Base-by-base conservation (phyloP, 2,329 filamentous ascomycete species). In the Aspergillus pseudotamarii region DNA sequence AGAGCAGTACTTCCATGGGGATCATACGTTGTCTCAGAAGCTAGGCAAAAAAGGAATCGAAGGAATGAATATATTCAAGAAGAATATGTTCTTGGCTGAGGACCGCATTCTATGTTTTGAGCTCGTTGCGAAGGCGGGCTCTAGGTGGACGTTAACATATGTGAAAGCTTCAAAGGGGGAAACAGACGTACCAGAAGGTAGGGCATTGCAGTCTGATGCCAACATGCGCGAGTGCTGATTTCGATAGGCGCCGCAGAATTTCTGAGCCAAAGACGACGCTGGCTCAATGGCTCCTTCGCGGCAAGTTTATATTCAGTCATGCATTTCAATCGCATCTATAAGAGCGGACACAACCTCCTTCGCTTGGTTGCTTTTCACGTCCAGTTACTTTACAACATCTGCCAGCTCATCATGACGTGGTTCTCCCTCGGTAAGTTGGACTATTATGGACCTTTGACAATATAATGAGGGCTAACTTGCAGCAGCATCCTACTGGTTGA, bases 81-180 rank as follows among this genome's bases (percentile, higher is more conserved):
- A 98, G 89, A 99, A 99, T 88, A 98, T 99, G 95, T 99, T 98
- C 86, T 94, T 99, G 88, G 95, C 95, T 80, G 95, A 99, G 83
- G 95, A 99, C 89, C 93, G 95, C 88, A 99, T 99, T 84, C 88
- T 99, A 57, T 99, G 95, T 85, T 99, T 98, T 86, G 95, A 99
- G 80, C 84, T 99, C 76, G 95, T 99, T 69, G 95, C 95, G 76
- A 99, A 99, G 84, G 94, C 95, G 59, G 95, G 95, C 68, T 96
- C 94, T 71, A 99, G 98, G 81, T 99, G 95, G 95, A 95, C 99
- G 85, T 81, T 98, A 79, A 94, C 92, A 62, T 99, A 99, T 79
- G 96, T 99, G 85, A 99, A 99, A 84, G 91, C 95, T 46, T 96
- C 95, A 78, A 98, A 97, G 88, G 95, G 92, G 80, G 95, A 99